These are phyloP conservation scores for Pythium brachiatum DNA, from an alignment of 352 stramenopile species.

Conservation along the genomic window DNA sequence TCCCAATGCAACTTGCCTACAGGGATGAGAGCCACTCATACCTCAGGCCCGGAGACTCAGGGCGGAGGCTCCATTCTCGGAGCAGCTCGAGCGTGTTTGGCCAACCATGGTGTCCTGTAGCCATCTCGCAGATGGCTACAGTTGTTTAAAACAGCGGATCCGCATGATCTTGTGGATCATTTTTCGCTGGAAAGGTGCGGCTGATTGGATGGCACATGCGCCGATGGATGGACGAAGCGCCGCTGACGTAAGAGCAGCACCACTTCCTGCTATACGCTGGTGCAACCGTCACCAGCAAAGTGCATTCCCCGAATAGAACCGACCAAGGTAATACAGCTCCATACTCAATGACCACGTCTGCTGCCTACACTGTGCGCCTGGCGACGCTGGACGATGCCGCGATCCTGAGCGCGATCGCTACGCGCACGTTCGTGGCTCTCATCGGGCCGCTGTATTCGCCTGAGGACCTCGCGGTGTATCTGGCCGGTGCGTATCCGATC, in stretches of 20 bases:
- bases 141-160: neutral
- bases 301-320: neutral
- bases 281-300: neutral
- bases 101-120: neutral
- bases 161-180: no score
- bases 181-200: neutral
- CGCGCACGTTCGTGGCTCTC: slow-evolving; percentile 30
- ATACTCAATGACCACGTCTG: neutral
- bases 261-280: no score
- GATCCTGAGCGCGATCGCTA: slow-evolving; percentile 24
- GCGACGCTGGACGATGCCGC: slow-evolving; percentile 23
- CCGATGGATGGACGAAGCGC: neutral
- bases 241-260: neutral
- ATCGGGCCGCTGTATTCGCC: slow-evolving; percentile 10
- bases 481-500: slow-evolving; percentile 19
- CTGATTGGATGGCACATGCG: neutral
- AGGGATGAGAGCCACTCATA: no score
- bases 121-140: neutral
- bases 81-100: no score
- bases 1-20: no score
- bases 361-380: slow-evolving; percentile 9
- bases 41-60: no score
- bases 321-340: neutral
- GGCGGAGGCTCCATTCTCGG: no score
- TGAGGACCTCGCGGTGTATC: slow-evolving; percentile 19